Percentiles rank a stretch among this genome's conserved stretches.
Evolutionary conservation across 2,329 filamentous ascomycete genomes (phyloP).

Genomic region (Neophaeococcomyces mojaviensis): DNA sequence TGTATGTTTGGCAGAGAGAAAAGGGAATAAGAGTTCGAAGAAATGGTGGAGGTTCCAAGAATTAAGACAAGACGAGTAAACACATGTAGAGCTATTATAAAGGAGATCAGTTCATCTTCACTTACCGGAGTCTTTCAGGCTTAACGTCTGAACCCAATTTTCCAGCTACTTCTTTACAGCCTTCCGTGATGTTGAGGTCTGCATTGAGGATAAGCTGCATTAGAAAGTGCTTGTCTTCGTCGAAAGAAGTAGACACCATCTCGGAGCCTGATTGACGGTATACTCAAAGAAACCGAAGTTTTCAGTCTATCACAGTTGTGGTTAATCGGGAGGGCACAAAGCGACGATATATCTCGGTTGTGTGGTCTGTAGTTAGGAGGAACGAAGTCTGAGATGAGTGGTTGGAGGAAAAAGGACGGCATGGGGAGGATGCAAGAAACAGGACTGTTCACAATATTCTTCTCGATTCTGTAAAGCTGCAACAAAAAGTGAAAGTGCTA

Average conservation of each 20-base stretch:
- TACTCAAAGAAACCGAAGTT: background rate
- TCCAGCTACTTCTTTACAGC: background rate
- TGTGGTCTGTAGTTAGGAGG: too few relatives aligned
- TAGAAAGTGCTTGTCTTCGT: conserved; percentile 9
- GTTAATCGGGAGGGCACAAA: too few relatives aligned
- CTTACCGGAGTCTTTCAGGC: conserved; percentile 4
- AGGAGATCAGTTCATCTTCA: background rate
- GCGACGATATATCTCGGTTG: too few relatives aligned
- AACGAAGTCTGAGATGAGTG: too few relatives aligned
- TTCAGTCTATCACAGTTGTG: too few relatives aligned
- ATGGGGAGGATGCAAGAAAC: too few relatives aligned
- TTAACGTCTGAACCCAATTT: conserved; percentile 2
- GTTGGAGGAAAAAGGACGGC: too few relatives aligned
- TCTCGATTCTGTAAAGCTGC: too few relatives aligned
- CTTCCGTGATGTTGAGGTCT: background rate
- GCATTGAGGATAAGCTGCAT: conserved; percentile 6
- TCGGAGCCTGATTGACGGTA: background rate
- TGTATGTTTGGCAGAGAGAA: background rate
- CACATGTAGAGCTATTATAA: background rate
- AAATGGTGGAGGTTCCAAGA: too few relatives aligned
- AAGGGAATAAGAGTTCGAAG: background rate
- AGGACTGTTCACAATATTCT: too few relatives aligned
- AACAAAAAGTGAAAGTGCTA: too few relatives aligned
- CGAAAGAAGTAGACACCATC: conserved; percentile 1
- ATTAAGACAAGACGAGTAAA: background rate